phyloP scores from a whole-genome alignment of 2,329 filamentous ascomycete genomes.

The Colletotrichum spaethianum region DNA sequence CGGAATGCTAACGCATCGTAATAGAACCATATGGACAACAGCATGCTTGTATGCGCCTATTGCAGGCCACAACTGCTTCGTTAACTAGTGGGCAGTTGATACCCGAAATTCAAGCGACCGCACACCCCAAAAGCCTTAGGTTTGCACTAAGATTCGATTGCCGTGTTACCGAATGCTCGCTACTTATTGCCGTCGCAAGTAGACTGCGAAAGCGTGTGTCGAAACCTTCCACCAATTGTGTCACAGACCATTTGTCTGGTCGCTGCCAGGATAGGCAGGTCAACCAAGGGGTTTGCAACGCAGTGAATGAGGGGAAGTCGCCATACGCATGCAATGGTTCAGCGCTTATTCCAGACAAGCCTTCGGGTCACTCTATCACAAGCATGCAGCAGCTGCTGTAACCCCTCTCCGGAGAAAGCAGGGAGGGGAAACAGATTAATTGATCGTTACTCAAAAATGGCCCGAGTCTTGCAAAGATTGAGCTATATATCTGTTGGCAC shows the following conservation, averaged over 20 bases:
- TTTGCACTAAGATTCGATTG: not conserved
- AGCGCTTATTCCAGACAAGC: not conserved
- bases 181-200: not conserved
- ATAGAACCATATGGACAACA: too few relatives aligned
- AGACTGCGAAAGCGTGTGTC: not conserved
- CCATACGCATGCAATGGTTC: not conserved
- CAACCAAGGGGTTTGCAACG: not conserved
- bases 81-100: not conserved
- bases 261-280: not conserved
- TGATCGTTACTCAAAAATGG: not conserved
- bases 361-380: not conserved
- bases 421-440: not conserved
- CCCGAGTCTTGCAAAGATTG: too few relatives aligned
- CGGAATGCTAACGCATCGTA: too few relatives aligned
- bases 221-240: conserved; percentile 1
- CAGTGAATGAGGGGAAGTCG: conserved; percentile 10
- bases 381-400: not conserved
- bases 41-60: not conserved
- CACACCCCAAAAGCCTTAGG: not conserved
- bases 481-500: not conserved
- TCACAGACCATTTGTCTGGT: not conserved
- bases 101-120: not conserved
- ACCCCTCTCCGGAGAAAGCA: not conserved
- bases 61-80: not conserved
- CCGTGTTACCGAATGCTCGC: not conserved